Evolutionary conservation across 371 early-diverging fungal genomes (phyloP), one percentile per base, ranked within the genome.

Genomic region (Saksenaea oblongispora): DNA sequence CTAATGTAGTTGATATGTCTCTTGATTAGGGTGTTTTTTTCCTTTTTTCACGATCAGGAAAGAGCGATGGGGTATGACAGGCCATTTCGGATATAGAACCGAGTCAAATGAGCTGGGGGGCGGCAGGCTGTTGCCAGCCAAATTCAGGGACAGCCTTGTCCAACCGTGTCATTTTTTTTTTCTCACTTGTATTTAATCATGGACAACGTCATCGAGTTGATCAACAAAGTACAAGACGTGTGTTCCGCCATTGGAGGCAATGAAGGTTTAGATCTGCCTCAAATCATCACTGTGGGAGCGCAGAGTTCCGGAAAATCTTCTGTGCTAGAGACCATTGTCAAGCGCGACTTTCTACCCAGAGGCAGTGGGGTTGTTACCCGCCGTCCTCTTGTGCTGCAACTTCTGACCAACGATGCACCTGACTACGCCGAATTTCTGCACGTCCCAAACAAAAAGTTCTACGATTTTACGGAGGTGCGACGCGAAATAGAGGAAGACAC

Each of bases 281-380:
- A 93, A 83, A 89, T 96, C 65, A 90, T 92, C 56, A 91, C 92
- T 2, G 90, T 93, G 39, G 94, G 91, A 69, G 85, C 83, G 36
- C 97, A 97, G 72, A 94, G 94, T 56, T 88, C 91, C 54, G 98
- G 98, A 55, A 97, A 97, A 74, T 93, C 93, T 41, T 95, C 94
- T 51, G 94, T 96, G 9, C 72, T 97, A 31, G 97, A 96, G 65
- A 93, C 91, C 65, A 89, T 97, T 56, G 93, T 96, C 39, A 92
- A 93, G 28, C 88, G 90, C 58, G 96, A 96, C 71, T 94, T 97
- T 65, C 69, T 97, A 58, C 98, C 98, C 28, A 81, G 95, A 55
- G 97, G 97, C 17, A 89, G 86, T 58, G 98, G 95, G 36, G 92
- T 97, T 64, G 95, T 97, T 59, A 96, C 98, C 42, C 86, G 95